These are phyloP conservation scores for Penicillium steckii DNA, from an alignment of 495 filamentous ascomycete genomes.

Conservation along the genomic window DNA sequence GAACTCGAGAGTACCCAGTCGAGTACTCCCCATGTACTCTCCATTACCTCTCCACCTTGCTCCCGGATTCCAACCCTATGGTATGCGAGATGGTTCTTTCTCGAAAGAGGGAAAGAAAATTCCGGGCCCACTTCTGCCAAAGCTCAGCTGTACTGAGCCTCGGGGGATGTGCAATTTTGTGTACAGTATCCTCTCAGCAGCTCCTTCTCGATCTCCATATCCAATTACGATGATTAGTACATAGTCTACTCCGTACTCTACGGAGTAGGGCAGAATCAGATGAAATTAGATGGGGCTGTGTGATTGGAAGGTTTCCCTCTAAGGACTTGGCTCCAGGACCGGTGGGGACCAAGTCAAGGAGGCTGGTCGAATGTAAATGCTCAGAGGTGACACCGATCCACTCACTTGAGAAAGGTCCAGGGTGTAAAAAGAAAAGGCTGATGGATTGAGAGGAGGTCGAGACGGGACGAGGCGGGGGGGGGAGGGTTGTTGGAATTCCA, in stretches of 20 bases:
- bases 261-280: not conserved
- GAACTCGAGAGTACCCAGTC: not conserved
- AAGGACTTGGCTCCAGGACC: not conserved
- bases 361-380: not conserved
- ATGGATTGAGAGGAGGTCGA: not conserved
- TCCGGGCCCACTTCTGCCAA: not conserved
- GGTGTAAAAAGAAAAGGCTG: not conserved
- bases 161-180: too few species aligned
- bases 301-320: conserved; percentile 1
- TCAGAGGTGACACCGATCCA: conserved; percentile 2
- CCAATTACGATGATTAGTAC: too few species aligned
- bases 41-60: too few species aligned
- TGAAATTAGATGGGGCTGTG: not conserved
- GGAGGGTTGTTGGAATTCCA: conserved; percentile 15
- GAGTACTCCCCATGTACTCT: not conserved
- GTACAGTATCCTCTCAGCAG: too few species aligned
- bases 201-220: too few species aligned
- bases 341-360: not conserved
- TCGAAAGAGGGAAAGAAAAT: conserved; percentile 1
- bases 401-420: not conserved
- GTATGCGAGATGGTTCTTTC: conserved; percentile 7
- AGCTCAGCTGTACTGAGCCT: too few species aligned
- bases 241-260: too few species aligned
- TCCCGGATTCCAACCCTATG: too few species aligned
- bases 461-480: not conserved